A percentile compares a stretch with the other conserved stretches of the same genome.
Conservation (phyloP, 192 early-diverging fungal genomes). For the Umbelopsis sp. region DNA sequence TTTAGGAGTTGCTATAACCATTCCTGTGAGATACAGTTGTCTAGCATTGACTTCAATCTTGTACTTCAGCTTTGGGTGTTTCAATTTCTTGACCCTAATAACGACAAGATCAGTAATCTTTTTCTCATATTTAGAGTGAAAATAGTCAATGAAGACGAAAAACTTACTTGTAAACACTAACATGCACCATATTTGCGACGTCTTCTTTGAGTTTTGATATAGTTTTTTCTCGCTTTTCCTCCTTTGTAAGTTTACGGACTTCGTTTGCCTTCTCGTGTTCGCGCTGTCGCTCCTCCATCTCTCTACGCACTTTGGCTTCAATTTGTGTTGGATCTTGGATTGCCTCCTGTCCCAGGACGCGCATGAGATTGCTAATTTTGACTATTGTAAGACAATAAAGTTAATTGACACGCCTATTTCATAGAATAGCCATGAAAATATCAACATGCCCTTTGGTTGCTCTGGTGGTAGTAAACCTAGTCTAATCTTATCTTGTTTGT, state of each 20-base stretch:
- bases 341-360: constrained; percentile 91
- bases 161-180: constrained; percentile 83
- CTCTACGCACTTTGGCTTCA: constrained; percentile 88
- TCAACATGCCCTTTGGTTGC: constrained; percentile 67
- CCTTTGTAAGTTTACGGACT: constrained; percentile 84
- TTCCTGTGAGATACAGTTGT: constrained; percentile 84
- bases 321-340: constrained; percentile 93
- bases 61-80: constrained; percentile 80
- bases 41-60: constrained; percentile 92
- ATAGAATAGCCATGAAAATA: not conserved
- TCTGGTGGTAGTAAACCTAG: constrained; percentile 92
- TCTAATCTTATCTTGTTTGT: constrained; percentile 93
- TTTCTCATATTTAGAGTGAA: not conserved
- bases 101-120: not conserved
- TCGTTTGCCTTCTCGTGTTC: constrained; percentile 85
- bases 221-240: constrained; percentile 80
- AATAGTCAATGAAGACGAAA: too few species aligned
- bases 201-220: constrained; percentile 75
- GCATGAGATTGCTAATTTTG: constrained; percentile 92
- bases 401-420: not conserved
- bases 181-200: constrained; percentile 66
- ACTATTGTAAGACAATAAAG: constrained; percentile 43
- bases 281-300: constrained; percentile 77
- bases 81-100: constrained; percentile 69
- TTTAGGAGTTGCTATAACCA: constrained; percentile 71